Base-by-base conservation (phyloP, 495 filamentous ascomycete genomes). In the Evansstolkia leycettana region DNA sequence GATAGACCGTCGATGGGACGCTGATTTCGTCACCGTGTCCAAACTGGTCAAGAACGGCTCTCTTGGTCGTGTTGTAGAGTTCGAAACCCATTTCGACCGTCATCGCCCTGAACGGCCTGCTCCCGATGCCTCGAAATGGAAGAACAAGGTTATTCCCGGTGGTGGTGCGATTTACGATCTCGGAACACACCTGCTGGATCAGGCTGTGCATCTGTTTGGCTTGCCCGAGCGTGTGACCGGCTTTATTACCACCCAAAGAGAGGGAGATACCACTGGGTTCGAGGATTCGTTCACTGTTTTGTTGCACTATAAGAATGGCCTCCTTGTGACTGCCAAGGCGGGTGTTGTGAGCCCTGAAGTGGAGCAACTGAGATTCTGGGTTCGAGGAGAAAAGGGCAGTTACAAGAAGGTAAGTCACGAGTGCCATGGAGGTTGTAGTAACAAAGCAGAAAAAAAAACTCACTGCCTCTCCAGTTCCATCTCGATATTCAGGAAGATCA, bases 81-180 rank as follows among this genome's bases (percentile, higher is more conserved):
- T 80, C 47, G 81, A 89, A 54, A 76, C 80, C 5, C 83, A 92
- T 56, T 92, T 88, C 53, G 84, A 90, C 53, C 80, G 87, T 24
- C 73, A 87, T 54, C 73, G 78, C 17, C 67, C 78, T 13, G 55
- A 69, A 30, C 55, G 65, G 25, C 62, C 64, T 19, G 57, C 73
- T 0, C 44, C 55, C 12, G 48, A 61, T 24, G 47, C 51, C 20
- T 60, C 64, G 6, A 72, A 62, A 32, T 92, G 85, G 86, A 89
- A 88, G 60, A 70, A 67, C 28, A 70, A 82, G 38, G 52, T 64
- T 7, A 68, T 79, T 34, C 67, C 79, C 17, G 85, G 76, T 19
- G 78, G 80, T 8, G 80, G 83, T 13, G 75, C 72, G 15, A 61
- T 92, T 20, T 89, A 82, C 48, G 88, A 94, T 54, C 66, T 95